Evolutionary conservation across 164 flowering plant genomes (phyloP).

Genomic region (Euptelea pleiosperma): DNA sequence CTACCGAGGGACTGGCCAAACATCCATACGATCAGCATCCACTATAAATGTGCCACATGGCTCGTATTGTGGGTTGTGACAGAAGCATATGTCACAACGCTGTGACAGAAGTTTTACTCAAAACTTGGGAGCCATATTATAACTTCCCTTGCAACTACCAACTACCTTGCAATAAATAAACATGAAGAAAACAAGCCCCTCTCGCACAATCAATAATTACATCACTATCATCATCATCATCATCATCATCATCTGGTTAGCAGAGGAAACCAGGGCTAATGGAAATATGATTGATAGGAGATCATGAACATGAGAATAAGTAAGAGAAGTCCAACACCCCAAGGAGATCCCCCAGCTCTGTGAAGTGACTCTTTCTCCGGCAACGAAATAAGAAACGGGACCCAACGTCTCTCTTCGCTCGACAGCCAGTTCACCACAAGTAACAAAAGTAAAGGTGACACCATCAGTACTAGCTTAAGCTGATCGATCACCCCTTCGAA

Average conservation of each 20-base stretch:
- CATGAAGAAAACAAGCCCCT: too few relatives aligned
- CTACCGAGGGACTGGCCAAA: too few relatives aligned
- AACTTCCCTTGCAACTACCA: too few relatives aligned
- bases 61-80: too few relatives aligned
- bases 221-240: too few relatives aligned
- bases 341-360: constrained; percentile 76
- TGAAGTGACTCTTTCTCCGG: constrained; percentile 72
- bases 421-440: constrained; percentile 55
- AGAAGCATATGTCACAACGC: too few relatives aligned
- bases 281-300: constrained; percentile 61
- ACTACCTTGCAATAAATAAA: too few relatives aligned
- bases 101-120: too few relatives aligned
- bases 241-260: constrained; percentile 15
- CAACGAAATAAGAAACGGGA: constrained; percentile 35
- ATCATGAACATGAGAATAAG: constrained; percentile 66
- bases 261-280: constrained; percentile 84
- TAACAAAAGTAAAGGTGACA: constrained; percentile 54
- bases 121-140: too few relatives aligned
- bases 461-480: constrained; percentile 48
- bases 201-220: too few relatives aligned
- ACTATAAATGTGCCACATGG: too few relatives aligned
- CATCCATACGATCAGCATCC: too few relatives aligned
- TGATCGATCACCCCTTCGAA: constrained; percentile 44
- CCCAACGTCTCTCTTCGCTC: constrained; percentile 18
- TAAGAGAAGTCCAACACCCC: constrained; percentile 74